Conservation (phyloP, 192 early-diverging fungal species). For the Phlyctochytrium bullatum region DNA sequence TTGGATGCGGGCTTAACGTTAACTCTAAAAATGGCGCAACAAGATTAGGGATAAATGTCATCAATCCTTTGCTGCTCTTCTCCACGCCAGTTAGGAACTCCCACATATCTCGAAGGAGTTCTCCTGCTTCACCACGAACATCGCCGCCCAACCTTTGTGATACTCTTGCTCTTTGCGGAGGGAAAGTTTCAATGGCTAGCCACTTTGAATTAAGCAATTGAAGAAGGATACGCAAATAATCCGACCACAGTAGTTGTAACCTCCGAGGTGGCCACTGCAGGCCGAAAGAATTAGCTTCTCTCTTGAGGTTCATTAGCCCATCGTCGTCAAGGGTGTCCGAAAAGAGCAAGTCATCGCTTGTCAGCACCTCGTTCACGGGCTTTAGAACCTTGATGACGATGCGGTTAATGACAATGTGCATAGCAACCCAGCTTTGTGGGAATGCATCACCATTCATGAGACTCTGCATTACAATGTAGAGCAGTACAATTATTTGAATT, state of each 20-base stretch:
- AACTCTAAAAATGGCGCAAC: conserved; percentile 49
- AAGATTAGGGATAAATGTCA: conserved; percentile 34
- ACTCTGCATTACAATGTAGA: conserved; percentile 28
- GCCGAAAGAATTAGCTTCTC: not conserved
- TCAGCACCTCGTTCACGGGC: not conserved
- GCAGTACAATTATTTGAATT: not conserved
- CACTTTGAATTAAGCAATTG: conserved; percentile 51
- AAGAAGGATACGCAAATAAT: conserved; percentile 47
- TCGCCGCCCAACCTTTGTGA: conserved; percentile 60
- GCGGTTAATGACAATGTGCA: conserved; percentile 37
- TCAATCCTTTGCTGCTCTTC: conserved; percentile 22
- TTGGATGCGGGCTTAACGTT: conserved; percentile 43
- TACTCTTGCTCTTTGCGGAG: conserved; percentile 53
- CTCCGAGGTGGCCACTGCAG: conserved; percentile 11
- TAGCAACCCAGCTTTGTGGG: conserved; percentile 34
- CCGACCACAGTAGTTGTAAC: conserved; percentile 35
- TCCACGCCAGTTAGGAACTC: conserved; percentile 32
- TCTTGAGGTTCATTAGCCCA: not conserved
- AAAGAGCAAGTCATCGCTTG: conserved; percentile 19
- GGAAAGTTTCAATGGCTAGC: conserved; percentile 56
- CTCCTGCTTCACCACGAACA: conserved; percentile 55
- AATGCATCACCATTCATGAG: conserved; percentile 36
- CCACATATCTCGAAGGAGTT: conserved; percentile 57
- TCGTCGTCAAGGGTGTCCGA: conserved; percentile 13
- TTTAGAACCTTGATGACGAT: conserved; percentile 28